These are phyloP conservation scores for Blastocladiella britannica DNA, from an alignment of 192 early-diverging fungal genomes.

Conservation along the genomic window DNA sequence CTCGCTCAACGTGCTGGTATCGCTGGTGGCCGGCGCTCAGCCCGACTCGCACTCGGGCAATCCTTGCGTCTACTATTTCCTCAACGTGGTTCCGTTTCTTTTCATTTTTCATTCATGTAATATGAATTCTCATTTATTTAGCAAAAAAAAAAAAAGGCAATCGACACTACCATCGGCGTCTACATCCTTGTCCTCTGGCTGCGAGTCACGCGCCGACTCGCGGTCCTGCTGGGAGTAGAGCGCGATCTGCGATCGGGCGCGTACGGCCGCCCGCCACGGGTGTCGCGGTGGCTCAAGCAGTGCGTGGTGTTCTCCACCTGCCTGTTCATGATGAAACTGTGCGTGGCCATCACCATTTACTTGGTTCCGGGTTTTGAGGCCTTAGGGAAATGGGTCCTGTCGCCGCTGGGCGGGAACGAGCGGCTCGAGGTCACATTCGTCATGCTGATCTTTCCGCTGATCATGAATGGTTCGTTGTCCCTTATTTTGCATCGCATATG, in stretches of 20 bases:
- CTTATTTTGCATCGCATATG: too few species aligned
- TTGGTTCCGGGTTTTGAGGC: background rate
- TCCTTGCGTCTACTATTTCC: background rate
- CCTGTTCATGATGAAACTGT: background rate
- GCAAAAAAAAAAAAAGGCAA: too few species aligned
- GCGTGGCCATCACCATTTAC: background rate
- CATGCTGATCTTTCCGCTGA: background rate
- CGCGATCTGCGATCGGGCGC: background rate
- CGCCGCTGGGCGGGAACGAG: too few species aligned
- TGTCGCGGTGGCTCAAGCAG: background rate
- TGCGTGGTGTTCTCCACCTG: background rate
- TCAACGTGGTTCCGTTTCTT: too few species aligned
- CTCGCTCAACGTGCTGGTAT: background rate
- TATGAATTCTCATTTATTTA: too few species aligned
- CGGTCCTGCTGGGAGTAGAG: too few species aligned
- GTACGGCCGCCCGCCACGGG: background rate
- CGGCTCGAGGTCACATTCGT: background rate
- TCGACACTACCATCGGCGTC: background rate
- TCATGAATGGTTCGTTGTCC: too few species aligned
- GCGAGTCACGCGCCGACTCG: background rate
- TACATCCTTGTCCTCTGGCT: background rate
- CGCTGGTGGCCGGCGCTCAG: background rate
- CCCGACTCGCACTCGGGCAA: background rate
- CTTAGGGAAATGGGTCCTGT: too few species aligned
- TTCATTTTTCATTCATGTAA: too few species aligned